Conservation (phyloP, 2,329 filamentous ascomycete species). For the Ophiognomonia clavigignenti-juglandacearum region DNA sequence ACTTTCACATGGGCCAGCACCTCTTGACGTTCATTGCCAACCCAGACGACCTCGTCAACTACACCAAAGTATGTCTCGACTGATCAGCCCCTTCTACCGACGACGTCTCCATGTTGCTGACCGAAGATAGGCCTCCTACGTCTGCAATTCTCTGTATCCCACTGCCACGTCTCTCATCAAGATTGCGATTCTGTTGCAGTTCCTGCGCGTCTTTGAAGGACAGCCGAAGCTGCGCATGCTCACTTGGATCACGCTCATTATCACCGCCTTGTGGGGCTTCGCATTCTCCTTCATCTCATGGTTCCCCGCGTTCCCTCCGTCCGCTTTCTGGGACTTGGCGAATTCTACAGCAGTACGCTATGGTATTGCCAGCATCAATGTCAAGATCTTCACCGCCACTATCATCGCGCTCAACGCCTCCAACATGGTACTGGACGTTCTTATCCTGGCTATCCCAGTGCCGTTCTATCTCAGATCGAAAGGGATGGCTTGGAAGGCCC, state of each 20-base stretch:
- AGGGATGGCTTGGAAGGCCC: slow-evolving; percentile 23
- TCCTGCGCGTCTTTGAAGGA: slow-evolving; percentile 21
- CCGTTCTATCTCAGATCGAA: slow-evolving; percentile 23
- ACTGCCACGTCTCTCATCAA: slow-evolving; percentile 23
- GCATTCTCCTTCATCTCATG: slow-evolving; percentile 22
- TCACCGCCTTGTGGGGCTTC: slow-evolving; percentile 20
- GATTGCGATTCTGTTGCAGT: slow-evolving; percentile 24
- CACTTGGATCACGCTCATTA: slow-evolving; percentile 17
- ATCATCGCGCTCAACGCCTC: slow-evolving; percentile 25
- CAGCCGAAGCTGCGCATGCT: slow-evolving; percentile 10
- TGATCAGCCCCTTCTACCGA: no score
- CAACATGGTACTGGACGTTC: slow-evolving; percentile 27
- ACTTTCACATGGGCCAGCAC: slow-evolving; percentile 6
- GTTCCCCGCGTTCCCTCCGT: slow-evolving; percentile 23
- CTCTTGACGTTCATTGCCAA: background rate
- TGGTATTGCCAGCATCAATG: slow-evolving; percentile 25
- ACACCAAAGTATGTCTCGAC: background rate
- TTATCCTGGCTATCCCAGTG: slow-evolving; percentile 26
- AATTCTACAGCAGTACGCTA: slow-evolving; percentile 16
- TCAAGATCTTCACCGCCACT: slow-evolving; percentile 21
- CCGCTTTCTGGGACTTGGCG: slow-evolving; percentile 21
- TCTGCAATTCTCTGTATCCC: slow-evolving; percentile 21
- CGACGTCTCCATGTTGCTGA: background rate
- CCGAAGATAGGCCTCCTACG: slow-evolving; percentile 19
- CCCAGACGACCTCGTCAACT: background rate